Evolutionary conservation across 2,329 filamentous ascomycete species (phyloP), one percentile per base, ranked within the genome.

Genomic region (Ilyonectria robusta): DNA sequence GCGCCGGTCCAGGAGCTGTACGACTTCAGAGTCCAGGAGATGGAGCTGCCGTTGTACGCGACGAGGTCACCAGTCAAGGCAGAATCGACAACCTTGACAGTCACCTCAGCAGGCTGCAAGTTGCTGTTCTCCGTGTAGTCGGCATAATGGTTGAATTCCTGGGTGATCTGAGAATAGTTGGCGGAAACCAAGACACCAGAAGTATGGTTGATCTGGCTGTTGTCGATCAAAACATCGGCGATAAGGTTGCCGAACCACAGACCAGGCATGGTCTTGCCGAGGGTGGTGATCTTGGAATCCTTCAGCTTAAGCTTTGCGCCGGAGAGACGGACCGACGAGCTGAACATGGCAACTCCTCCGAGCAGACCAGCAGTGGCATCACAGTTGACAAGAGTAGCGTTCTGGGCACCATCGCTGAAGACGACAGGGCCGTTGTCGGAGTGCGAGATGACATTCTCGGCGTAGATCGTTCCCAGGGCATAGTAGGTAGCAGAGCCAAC

Each of bases 211-310:
- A 65, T 44, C 15, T 60, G 57, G 15, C 44, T 44, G 50, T 60
- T 60, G 44, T 65, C 57, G 19, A 65, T 50, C 23, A 26, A 5
- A 3, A 65, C 62, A 26, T 61, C 62, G 23, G 53, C 56, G 50
- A 65, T 46, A 17, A 42, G 42, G 62, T 60, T 65, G 6, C 57
- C 62, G 57, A 65, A 60, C 62, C 62, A 65, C 11, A 65, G 62
- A 17, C 51, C 57, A 11, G 62, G 62, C 48, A 65, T 42, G 35
- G 51, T 51, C 15, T 60, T 42, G 11, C 51, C 57, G 11, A 65
- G 56, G 1, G 57, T 60, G 15, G 57, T 60, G 26, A 65, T 65
- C 57, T 65, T 65, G 42, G 62, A 65, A 56, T 60, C 57, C 51
- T 57, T 60, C 42, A 65, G 10, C 10, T 60, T 55, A 3, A 65